Conservation (phyloP, 1,139 yeast species). For the Pichia sp. region DNA sequence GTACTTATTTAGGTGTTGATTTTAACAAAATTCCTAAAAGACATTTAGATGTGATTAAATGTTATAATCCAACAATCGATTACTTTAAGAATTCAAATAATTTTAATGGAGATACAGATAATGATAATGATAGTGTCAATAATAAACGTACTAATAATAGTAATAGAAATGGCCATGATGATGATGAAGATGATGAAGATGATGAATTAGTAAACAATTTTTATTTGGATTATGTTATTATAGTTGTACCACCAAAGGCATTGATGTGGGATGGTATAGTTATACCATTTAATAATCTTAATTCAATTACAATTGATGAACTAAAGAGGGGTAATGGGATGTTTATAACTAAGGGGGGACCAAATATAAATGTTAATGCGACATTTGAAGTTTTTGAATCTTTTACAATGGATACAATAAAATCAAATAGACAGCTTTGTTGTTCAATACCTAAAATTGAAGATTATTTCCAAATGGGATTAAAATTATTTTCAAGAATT, state of each 20-base stretch:
- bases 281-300: slow-evolving; percentile 42
- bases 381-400: slow-evolving; percentile 45
- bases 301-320: slow-evolving; percentile 29
- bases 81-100: slow-evolving; percentile 13
- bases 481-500: slow-evolving; percentile 63
- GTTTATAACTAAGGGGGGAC: slow-evolving; percentile 61
- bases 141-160: not conserved
- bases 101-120: slow-evolving; percentile 24
- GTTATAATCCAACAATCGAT: slow-evolving; percentile 14
- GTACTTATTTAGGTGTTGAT: slow-evolving; percentile 29
- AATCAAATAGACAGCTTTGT: slow-evolving; percentile 49
- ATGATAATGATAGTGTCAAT: slow-evolving; percentile 32
- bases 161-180: slow-evolving; percentile 21
- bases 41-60: slow-evolving; percentile 23
- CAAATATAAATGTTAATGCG: slow-evolving; percentile 37
- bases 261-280: slow-evolving; percentile 88
- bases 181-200: slow-evolving; percentile 38
- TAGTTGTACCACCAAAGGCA: slow-evolving; percentile 77
- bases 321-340: slow-evolving; percentile 66
- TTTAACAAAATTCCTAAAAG: slow-evolving; percentile 25
- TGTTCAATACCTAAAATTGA: slow-evolving; percentile 74
- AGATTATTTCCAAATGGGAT: slow-evolving; percentile 60
- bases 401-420: slow-evolving; percentile 49
- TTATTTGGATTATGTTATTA: slow-evolving; percentile 52
- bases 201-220: slow-evolving; percentile 28